Percentiles rank a stretch among this genome's conserved stretches.
phyloP scores from a whole-genome alignment of 2,329 filamentous ascomycete species.

The Colletotrichum sp. region DNA sequence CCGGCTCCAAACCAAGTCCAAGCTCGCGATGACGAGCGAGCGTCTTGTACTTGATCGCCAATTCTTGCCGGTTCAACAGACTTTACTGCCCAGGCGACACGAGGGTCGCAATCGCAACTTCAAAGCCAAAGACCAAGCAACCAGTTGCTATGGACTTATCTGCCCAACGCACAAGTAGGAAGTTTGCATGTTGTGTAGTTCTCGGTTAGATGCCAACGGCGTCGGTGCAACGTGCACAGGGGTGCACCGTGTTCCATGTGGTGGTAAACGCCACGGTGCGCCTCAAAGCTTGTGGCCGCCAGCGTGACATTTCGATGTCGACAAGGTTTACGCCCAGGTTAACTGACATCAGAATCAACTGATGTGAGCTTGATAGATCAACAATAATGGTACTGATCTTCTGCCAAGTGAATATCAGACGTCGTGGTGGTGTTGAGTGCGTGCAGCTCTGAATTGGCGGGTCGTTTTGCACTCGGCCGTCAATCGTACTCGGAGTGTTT shows the following conservation, averaged over 20 bases:
- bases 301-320: background rate
- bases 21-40: background rate
- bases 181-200: background rate
- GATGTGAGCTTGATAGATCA: background rate
- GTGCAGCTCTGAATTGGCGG: background rate
- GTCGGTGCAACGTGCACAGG: background rate
- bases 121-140: background rate
- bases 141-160: background rate
- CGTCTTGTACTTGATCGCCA: background rate
- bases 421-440: background rate
- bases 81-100: background rate
- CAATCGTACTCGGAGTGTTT: background rate
- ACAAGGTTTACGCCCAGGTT: background rate
- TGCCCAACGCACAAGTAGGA: background rate
- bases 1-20: background rate
- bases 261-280: background rate
- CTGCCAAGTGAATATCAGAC: background rate
- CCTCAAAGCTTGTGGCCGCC: background rate
- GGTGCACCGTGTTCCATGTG: background rate
- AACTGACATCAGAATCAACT: background rate
- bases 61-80: background rate
- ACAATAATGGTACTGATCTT: background rate
- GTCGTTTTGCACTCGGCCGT: too few species aligned
- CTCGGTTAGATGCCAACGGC: background rate
- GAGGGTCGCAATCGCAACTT: background rate